These are phyloP conservation scores for Casuarina equisetifolia DNA, from an alignment of 306 rosid species.

Conservation along the genomic window DNA sequence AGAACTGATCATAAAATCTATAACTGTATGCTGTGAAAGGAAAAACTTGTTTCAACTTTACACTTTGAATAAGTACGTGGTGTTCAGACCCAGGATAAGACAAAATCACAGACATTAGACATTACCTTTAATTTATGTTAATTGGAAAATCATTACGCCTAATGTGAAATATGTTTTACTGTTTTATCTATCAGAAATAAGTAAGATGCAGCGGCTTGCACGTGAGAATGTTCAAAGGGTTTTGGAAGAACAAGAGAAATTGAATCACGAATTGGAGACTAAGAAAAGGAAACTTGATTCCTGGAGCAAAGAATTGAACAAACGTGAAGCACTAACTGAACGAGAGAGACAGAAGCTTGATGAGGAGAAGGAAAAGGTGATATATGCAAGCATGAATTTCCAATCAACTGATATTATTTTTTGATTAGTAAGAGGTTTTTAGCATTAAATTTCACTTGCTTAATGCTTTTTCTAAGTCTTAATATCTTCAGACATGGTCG, in stretches of 20 bases:
- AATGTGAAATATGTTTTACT: not conserved
- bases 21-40: not conserved
- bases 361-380: constrained; percentile 84
- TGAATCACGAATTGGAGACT: constrained; percentile 69
- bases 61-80: not conserved
- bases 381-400: constrained; percentile 3
- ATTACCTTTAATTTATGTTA: not conserved
- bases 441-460: constrained; percentile 6
- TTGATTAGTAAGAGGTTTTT: not conserved
- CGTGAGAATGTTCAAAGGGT: constrained; percentile 62
- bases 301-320: constrained; percentile 84
- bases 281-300: constrained; percentile 77
- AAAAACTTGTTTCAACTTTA: not conserved
- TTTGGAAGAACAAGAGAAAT: constrained; percentile 76
- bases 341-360: constrained; percentile 86
- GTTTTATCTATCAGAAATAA: constrained; percentile 55
- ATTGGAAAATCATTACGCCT: not conserved
- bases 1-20: not conserved
- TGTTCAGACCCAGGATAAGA: constrained; percentile 6
- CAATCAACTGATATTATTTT: not conserved
- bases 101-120: not conserved
- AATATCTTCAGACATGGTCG: not conserved
- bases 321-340: constrained; percentile 82
- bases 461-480: not conserved
- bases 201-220: constrained; percentile 71